Evolutionary conservation across 495 filamentous ascomycete species (phyloP), one percentile per base, ranked within the genome.

Genomic region (Penicillium waksmanii): DNA sequence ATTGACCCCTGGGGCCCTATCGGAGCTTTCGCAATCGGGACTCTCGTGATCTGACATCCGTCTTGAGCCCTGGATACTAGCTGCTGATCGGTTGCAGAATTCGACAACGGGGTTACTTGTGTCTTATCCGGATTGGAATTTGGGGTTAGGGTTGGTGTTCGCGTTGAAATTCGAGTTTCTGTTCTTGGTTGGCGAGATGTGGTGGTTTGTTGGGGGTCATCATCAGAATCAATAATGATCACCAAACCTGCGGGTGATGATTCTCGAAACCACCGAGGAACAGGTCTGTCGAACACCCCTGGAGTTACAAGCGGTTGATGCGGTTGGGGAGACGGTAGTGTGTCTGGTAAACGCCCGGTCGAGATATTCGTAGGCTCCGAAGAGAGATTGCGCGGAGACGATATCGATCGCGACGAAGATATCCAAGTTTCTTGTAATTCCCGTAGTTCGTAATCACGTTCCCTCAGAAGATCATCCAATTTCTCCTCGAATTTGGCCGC

Each of bases 401-500:
- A 38, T 38, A 4, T n/a, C 4, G 12, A 38, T 44, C 42, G 17
- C 17, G 3, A n/a, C 15, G 27, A 36, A 10, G 34, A 17, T 21
- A 12, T 13, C 33, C 15, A 42, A 1, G 27, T 21, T 35, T 35
- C 9, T 21, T 53, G 33, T 12, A 27, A 13, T 38, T 38, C 31
- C 18, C 31, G 51, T 4, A 48, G 46, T 27, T 48, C 19, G 21
- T 15, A 48, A 27, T 48, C 46, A 27, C 46, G 46, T n/a, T 48
- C 23, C 11, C 19, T 48, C 46, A 48, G 23, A 48, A 23, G 11
- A 48, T 48, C 46, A 48, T 48, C 46, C 10, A 48, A 19, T 10
- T 48, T 23, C 18, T 48, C 19, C 11, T 48, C 46, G 11, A 48
- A 48, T 48, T 48, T 48, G 21, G 46, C 46, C 19, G 46, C 46